phyloP scores from a whole-genome alignment of 257 asterid genomes.

The Capsicum rhomboideum region DNA sequence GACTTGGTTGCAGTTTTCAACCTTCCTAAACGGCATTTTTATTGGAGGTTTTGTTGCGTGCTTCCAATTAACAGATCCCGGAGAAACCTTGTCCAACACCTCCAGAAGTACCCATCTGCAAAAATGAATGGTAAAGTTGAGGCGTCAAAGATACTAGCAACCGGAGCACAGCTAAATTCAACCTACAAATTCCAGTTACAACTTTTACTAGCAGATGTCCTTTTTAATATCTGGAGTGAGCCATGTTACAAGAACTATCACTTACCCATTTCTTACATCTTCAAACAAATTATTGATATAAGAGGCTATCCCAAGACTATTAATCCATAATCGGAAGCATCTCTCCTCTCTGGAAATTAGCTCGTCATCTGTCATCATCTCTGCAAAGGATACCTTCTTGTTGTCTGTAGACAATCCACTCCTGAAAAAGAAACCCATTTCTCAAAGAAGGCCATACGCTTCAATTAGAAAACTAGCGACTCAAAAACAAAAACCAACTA shows the following conservation, averaged over 20 bases:
- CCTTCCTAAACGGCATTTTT: constrained; percentile 90
- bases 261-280: constrained; percentile 94
- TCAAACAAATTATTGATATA: constrained; percentile 88
- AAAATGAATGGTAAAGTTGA: neutral
- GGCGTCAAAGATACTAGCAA: neutral
- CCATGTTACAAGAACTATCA: neutral
- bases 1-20: constrained; percentile 95
- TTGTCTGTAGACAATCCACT: constrained; percentile 85
- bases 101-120: constrained; percentile 87
- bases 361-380: constrained; percentile 97
- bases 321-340: constrained; percentile 96
- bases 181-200: neutral
- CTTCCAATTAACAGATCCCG: constrained; percentile 88
- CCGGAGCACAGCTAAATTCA: neutral
- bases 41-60: constrained; percentile 94
- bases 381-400: constrained; percentile 78
- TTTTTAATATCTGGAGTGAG: neutral
- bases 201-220: neutral
- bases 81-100: constrained; percentile 73
- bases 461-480: neutral
- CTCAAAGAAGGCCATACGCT: neutral
- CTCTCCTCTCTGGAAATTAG: constrained; percentile 94
- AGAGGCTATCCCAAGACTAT: constrained; percentile 77
- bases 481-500: neutral
- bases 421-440: constrained; percentile 34